Percentiles rank a stretch among this genome's conserved stretches.
Evolutionary conservation across 495 filamentous ascomycete species (phyloP).

Genomic region (Immersiella caudata): DNA sequence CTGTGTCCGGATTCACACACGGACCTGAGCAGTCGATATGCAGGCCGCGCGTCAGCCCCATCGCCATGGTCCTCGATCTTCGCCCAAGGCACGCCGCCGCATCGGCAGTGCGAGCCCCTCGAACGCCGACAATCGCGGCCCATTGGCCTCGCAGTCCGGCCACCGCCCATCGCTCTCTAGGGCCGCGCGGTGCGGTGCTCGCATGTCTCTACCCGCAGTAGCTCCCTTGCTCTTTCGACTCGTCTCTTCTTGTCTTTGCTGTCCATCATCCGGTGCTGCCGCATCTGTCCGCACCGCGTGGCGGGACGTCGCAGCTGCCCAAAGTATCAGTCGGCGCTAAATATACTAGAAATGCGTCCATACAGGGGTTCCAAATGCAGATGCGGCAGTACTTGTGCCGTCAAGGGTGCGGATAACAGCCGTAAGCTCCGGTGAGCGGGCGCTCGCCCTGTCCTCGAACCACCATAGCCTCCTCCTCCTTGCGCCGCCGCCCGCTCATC

Average conservation of each 20-base stretch:
- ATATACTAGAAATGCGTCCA: background rate
- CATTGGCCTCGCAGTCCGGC: conserved; percentile 19
- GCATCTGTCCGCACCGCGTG: background rate
- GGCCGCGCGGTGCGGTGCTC: conserved; percentile 15
- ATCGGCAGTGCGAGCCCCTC: conserved; percentile 13
- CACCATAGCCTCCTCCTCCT: background rate
- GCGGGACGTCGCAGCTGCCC: background rate
- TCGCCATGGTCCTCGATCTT: background rate
- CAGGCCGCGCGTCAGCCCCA: conserved; percentile 28
- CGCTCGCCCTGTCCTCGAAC: background rate
- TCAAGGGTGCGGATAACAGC: background rate
- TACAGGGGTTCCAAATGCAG: background rate
- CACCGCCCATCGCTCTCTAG: background rate
- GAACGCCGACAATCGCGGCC: conserved; percentile 9
- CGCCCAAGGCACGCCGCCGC: conserved; percentile 15
- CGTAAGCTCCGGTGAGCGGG: conserved; percentile 8
- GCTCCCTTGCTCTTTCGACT: background rate
- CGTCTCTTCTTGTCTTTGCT: conserved; percentile 7
- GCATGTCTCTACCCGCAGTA: background rate
- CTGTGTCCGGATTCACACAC: background rate
- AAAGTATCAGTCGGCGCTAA: background rate
- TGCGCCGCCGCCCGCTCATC: conserved; percentile 1
- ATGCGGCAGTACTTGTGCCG: background rate
- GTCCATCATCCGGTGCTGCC: background rate
- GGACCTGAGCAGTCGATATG: conserved; percentile 20